Conservation (phyloP, 2,329 filamentous ascomycete genomes). For the Chaetomium globosum region DNA sequence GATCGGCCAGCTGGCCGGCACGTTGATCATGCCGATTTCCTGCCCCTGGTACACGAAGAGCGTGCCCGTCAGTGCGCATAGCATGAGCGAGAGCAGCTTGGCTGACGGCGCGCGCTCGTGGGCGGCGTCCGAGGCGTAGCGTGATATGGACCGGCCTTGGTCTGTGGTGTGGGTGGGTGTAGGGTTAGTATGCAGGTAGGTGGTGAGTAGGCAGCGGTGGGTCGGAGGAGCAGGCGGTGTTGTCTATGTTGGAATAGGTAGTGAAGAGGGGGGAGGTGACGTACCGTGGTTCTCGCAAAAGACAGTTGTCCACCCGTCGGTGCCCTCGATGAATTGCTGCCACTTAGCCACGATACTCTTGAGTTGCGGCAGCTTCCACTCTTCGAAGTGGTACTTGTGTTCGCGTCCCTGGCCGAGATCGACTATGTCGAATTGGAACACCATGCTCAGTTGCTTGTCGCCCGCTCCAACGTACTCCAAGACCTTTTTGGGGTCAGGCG, state of each 20-base stretch:
- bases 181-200: background rate
- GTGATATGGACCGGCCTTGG: slow-evolving; percentile 58
- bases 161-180: slow-evolving; percentile 42
- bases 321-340: slow-evolving; percentile 55
- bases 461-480: slow-evolving; percentile 61
- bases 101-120: slow-evolving; percentile 50
- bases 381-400: slow-evolving; percentile 56
- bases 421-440: slow-evolving; percentile 69
- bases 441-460: slow-evolving; percentile 67
- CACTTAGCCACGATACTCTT: slow-evolving; percentile 53
- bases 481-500: slow-evolving; percentile 60
- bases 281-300: slow-evolving; percentile 63
- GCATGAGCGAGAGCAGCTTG: slow-evolving; percentile 58
- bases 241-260: background rate
- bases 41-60: slow-evolving; percentile 64
- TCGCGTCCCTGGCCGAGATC: slow-evolving; percentile 59
- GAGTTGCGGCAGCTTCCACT: slow-evolving; percentile 53
- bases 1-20: slow-evolving; percentile 53
- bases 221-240: background rate
- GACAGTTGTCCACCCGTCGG: slow-evolving; percentile 60
- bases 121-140: slow-evolving; percentile 52
- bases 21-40: slow-evolving; percentile 62
- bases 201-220: background rate
- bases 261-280: background rate
- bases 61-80: slow-evolving; percentile 54